These are phyloP conservation scores for Puccinia novopanici DNA, from an alignment of 1,284 basidiomycete species.

Conservation along the genomic window DNA sequence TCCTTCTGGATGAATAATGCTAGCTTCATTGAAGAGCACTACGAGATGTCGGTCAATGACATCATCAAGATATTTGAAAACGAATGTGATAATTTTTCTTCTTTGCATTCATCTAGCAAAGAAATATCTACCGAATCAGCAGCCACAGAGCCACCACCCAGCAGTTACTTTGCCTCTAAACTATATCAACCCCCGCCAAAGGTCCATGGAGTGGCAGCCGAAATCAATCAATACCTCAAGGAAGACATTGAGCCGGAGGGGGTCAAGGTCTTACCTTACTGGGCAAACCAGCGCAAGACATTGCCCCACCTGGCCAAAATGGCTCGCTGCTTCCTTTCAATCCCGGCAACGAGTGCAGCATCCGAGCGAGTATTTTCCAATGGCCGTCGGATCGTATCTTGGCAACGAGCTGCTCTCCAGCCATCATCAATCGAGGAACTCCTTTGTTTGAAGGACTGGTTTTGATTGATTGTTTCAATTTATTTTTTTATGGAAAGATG, in stretches of 20 bases:
- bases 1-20: background rate
- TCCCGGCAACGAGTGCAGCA: conserved; percentile 12
- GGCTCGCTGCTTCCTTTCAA: conserved; percentile 2
- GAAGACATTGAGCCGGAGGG: background rate
- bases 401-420: background rate
- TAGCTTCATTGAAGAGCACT: background rate
- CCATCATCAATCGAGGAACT: background rate
- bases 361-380: conserved; percentile 4
- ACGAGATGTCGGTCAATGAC: too few relatives aligned
- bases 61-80: background rate
- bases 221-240: background rate
- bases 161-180: too few relatives aligned
- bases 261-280: background rate
- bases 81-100: too few relatives aligned
- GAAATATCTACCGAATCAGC: too few relatives aligned
- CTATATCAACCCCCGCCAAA: too few relatives aligned
- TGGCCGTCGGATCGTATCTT: background rate
- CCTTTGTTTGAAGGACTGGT: background rate
- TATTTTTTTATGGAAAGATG: too few relatives aligned
- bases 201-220: background rate
- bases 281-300: background rate
- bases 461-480: too few relatives aligned
- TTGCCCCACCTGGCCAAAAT: conserved; percentile 17
- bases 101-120: too few relatives aligned
- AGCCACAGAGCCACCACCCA: too few relatives aligned